Percentiles rank a stretch among this genome's conserved stretches.
Evolutionary conservation across 768 basidiomycete genomes (phyloP).

Genomic region (Suillus subalutaceus): DNA sequence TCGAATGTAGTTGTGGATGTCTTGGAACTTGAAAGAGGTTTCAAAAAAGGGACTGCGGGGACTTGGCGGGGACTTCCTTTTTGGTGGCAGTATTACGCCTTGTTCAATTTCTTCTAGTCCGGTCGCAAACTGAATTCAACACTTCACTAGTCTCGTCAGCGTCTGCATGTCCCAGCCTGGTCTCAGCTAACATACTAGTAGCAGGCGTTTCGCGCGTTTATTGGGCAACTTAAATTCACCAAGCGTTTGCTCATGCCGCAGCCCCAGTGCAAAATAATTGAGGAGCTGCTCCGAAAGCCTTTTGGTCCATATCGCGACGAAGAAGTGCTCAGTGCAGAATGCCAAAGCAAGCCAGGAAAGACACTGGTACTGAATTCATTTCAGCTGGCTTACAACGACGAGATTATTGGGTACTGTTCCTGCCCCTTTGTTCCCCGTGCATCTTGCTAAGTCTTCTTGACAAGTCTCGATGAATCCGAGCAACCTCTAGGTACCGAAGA

Average conservation of each 20-base stretch:
- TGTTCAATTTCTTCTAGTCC: neutral
- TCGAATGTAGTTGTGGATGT: neutral
- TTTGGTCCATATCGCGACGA: slow-evolving; percentile 34
- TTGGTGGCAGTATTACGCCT: neutral
- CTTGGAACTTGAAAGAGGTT: neutral
- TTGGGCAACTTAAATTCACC: neutral
- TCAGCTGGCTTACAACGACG: slow-evolving; percentile 28
- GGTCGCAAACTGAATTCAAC: slow-evolving; percentile 1
- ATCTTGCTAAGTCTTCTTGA: slow-evolving; percentile 10
- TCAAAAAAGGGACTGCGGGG: neutral
- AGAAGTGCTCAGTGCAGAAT: slow-evolving; percentile 26
- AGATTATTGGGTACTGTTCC: slow-evolving; percentile 27
- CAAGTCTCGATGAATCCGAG: slow-evolving; percentile 54
- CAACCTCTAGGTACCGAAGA: slow-evolving; percentile 33
- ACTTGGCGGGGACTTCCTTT: neutral
- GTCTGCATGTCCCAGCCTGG: neutral
- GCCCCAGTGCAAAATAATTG: slow-evolving; percentile 17
- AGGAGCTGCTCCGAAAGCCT: slow-evolving; percentile 29
- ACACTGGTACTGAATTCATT: slow-evolving; percentile 33
- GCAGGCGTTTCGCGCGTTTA: neutral
- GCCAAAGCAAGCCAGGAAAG: slow-evolving; percentile 17
- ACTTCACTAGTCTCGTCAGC: neutral
- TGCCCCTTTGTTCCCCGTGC: neutral
- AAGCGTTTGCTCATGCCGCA: neutral
- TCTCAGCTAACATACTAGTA: neutral